These are phyloP conservation scores for Penicillium roqueforti DNA, from an alignment of 495 filamentous ascomycete genomes.

Conservation along the genomic window DNA sequence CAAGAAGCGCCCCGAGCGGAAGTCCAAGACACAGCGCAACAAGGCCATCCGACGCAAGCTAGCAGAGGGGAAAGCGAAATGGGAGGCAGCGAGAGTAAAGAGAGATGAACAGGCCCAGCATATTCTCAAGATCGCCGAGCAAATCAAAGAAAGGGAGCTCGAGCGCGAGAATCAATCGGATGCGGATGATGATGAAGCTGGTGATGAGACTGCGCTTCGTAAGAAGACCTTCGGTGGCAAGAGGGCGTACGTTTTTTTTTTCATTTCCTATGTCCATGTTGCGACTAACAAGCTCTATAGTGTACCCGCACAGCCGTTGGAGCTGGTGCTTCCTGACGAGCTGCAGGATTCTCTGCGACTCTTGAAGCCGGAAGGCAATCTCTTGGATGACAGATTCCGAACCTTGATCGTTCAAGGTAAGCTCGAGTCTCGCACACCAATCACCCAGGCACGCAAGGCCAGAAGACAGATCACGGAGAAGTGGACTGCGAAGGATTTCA, in stretches of 20 bases:
- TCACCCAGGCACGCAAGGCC: slow-evolving; percentile 73
- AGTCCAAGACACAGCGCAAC: slow-evolving; percentile 82
- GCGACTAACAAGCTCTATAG: slow-evolving; percentile 36
- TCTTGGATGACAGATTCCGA: slow-evolving; percentile 86
- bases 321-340: slow-evolving; percentile 89
- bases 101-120: slow-evolving; percentile 61
- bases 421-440: slow-evolving; percentile 72
- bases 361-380: slow-evolving; percentile 90
- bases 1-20: slow-evolving; percentile 71
- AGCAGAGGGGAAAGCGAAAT: slow-evolving; percentile 65
- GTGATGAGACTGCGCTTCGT: slow-evolving; percentile 57
- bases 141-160: slow-evolving; percentile 56
- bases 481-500: slow-evolving; percentile 95
- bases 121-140: slow-evolving; percentile 60
- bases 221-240: slow-evolving; percentile 71
- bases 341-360: slow-evolving; percentile 83
- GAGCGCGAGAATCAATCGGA: slow-evolving; percentile 38
- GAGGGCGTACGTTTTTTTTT: slow-evolving; percentile 45
- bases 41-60: slow-evolving; percentile 83
- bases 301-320: slow-evolving; percentile 72
- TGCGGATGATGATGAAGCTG: slow-evolving; percentile 54
- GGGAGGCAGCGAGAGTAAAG: slow-evolving; percentile 66
- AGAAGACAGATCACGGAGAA: slow-evolving; percentile 83
- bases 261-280: neutral
- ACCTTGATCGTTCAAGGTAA: slow-evolving; percentile 85